Percentiles rank a stretch among this genome's conserved stretches.
These are phyloP conservation scores for Gentiana macrophylla DNA, from an alignment of 257 asterid species.

Conservation along the genomic window DNA sequence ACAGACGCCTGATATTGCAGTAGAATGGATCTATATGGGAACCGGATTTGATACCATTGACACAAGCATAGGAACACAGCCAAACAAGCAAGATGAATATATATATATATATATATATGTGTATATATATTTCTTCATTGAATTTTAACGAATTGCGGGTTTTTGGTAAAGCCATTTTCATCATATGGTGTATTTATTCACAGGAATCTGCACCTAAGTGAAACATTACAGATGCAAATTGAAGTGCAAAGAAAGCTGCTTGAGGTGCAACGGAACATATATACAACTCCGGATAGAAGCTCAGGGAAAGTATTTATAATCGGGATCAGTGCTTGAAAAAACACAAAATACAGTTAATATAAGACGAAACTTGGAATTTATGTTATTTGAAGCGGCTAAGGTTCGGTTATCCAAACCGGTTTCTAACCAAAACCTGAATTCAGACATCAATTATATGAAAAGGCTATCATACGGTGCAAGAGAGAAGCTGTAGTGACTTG, in stretches of 20 bases:
- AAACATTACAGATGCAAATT: constrained; percentile 80
- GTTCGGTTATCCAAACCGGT: constrained; percentile 52
- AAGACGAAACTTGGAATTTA: constrained; percentile 50
- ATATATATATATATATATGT: too few species aligned
- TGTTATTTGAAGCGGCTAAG: constrained; percentile 71
- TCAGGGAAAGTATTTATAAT: constrained; percentile 69
- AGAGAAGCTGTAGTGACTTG: constrained; percentile 29
- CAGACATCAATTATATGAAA: constrained; percentile 50
- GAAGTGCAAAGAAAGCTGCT: constrained; percentile 75
- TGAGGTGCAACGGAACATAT: constrained; percentile 37
- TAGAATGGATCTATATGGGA: too few species aligned
- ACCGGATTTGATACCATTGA: too few species aligned
- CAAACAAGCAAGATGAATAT: too few species aligned
- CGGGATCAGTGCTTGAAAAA: constrained; percentile 61
- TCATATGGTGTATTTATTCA: too few species aligned
- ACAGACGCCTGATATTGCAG: too few species aligned
- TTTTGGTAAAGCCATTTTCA: too few species aligned
- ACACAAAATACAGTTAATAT: constrained; percentile 78
- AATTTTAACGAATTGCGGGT: too few species aligned
- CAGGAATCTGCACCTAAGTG: constrained; percentile 21
- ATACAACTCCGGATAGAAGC: constrained; percentile 79
- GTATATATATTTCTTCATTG: too few species aligned
- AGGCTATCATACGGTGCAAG: constrained; percentile 8
- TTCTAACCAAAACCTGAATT: constrained; percentile 45
- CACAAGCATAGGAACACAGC: too few species aligned